These are phyloP conservation scores for Rhododendron vialii DNA, from an alignment of 148 eudicot genomes.

Conservation along the genomic window DNA sequence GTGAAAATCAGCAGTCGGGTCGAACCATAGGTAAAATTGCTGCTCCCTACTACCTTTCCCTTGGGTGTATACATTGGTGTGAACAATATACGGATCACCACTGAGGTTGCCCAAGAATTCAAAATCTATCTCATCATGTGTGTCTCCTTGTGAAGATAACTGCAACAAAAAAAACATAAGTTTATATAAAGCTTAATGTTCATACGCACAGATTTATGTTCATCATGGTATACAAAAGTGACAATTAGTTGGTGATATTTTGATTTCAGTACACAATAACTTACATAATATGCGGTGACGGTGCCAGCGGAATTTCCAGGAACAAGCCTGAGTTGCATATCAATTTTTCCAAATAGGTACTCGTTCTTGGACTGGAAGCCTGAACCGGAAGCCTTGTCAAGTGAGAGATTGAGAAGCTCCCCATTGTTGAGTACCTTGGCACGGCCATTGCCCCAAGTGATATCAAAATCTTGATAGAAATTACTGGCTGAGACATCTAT, in stretches of 20 bases:
- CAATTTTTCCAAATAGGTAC: background rate
- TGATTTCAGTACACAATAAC: background rate
- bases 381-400: background rate
- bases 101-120: slow-evolving; percentile 3
- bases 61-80: background rate
- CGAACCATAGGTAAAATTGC: background rate
- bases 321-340: background rate
- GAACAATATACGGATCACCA: background rate
- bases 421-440: background rate
- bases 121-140: background rate
- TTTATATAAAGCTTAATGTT: background rate
- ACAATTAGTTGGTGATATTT: background rate
- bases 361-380: background rate
- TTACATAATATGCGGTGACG: background rate
- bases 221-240: background rate
- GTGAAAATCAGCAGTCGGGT: slow-evolving; percentile 3
- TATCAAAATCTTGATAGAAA: background rate
- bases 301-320: background rate
- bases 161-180: background rate
- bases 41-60: background rate
- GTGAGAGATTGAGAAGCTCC: background rate
- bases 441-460: background rate
- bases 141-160: background rate
- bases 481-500: background rate
- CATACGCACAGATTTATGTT: background rate